These are phyloP conservation scores for Arachis stenosperma DNA, from an alignment of 306 rosid species.

Conservation along the genomic window DNA sequence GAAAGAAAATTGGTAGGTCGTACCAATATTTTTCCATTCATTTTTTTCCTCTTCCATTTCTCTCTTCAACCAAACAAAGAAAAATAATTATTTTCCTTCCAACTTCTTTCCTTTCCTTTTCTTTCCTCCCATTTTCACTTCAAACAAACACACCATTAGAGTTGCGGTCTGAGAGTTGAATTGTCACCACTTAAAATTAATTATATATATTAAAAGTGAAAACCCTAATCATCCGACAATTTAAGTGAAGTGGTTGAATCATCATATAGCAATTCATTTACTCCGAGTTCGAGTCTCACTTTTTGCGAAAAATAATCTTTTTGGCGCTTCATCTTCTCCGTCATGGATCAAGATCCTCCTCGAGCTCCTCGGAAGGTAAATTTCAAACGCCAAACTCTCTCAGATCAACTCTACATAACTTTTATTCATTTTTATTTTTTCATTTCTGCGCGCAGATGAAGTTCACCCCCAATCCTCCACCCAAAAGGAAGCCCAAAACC, in stretches of 20 bases:
- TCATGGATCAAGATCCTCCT: neutral
- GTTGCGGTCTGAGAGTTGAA: too few relatives aligned
- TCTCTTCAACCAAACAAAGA: too few relatives aligned
- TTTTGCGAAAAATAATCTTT: neutral
- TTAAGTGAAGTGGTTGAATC: neutral
- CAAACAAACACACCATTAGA: too few relatives aligned
- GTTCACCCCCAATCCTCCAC: slow-evolving; percentile 56
- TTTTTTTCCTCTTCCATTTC: too few relatives aligned
- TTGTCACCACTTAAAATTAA: too few relatives aligned
- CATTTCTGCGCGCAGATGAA: slow-evolving; percentile 41
- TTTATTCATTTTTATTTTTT: neutral
- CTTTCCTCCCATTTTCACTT: too few relatives aligned
- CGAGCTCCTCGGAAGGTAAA: slow-evolving; percentile 51
- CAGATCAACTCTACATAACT: too few relatives aligned
- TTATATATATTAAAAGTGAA: neutral
- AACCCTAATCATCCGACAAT: neutral
- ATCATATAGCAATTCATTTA: neutral
- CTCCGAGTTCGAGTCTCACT: neutral
- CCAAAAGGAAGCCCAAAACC: slow-evolving; percentile 42
- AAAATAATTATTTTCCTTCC: too few relatives aligned
- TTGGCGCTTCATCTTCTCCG: slow-evolving; percentile 4
- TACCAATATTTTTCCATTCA: too few relatives aligned
- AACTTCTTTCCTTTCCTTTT: too few relatives aligned
- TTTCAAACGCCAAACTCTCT: neutral
- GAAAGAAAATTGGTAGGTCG: too few relatives aligned